A percentile compares a stretch with the other conserved stretches of the same genome.
phyloP scores from a whole-genome alignment of 441 rosid genomes.

The Arabidopsis hybrid region DNA sequence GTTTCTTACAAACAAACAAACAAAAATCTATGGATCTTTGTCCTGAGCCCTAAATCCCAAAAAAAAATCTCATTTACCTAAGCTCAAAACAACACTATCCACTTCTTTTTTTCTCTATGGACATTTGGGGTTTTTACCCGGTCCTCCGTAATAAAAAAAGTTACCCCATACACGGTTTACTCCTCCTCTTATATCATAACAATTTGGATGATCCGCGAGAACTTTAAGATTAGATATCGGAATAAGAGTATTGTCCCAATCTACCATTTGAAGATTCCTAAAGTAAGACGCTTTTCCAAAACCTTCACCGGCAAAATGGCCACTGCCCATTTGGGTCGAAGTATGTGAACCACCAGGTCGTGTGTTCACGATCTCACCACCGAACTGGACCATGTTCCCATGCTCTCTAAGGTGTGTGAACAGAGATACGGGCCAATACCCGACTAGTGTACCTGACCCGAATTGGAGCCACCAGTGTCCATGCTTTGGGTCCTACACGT shows the following conservation, averaged over 20 bases:
- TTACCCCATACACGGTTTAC: conserved; percentile 89
- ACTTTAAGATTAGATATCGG: conserved; percentile 74
- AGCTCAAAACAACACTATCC: conserved; percentile 8
- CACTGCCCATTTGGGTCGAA: conserved; percentile 94
- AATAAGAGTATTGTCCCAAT: conserved; percentile 90
- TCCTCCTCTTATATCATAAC: conserved; percentile 92
- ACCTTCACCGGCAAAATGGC: conserved; percentile 88
- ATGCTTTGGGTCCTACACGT: conserved; percentile 87
- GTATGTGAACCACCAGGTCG: conserved; percentile 77
- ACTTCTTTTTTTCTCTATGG: conserved; percentile 47
- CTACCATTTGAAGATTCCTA: conserved; percentile 84
- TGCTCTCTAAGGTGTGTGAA: conserved; percentile 86
- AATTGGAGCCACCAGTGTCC: conserved; percentile 99
- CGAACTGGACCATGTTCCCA: conserved; percentile 95
- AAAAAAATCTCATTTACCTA: conserved; percentile 28
- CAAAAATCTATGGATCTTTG: conserved; percentile 25
- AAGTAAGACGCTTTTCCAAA: conserved; percentile 91
- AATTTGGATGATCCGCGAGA: conserved; percentile 85
- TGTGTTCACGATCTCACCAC: conserved; percentile 90
- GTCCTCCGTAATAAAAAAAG: conserved; percentile 95
- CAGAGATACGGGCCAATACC: conserved; percentile 92
- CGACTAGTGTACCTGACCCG: conserved; percentile 88
- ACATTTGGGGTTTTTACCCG: conserved; percentile 86
- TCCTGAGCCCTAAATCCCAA: conserved; percentile 24
- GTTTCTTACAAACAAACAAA: conserved; percentile 1